Evolutionary conservation across 805 yeast genomes (phyloP), one percentile per base, ranked within the genome.

Genomic region (Cyberlindnera maclurae): DNA sequence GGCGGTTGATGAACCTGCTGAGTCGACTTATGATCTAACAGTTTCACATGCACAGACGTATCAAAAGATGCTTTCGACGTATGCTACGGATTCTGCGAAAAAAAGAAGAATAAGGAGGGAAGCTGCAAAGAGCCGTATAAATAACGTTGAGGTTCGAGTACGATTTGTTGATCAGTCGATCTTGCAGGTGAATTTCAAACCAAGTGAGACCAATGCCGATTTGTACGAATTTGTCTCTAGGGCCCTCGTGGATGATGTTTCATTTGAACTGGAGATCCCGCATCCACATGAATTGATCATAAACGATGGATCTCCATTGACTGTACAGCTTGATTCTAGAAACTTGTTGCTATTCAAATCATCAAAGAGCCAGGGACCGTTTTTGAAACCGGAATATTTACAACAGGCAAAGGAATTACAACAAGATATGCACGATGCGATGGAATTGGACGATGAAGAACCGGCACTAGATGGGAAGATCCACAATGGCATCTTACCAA

Each of bases 111-210:
- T 58, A 29, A 51, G 61, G 33, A 49, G 59, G 15, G 53, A 52
- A 8, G 43, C 45, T 4, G 55, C 43, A 34, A 52, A 49, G 45
- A 57, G 42, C 41, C 51, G 47, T n/a, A 27, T 40, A 41, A 51
- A 44, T 44, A 60, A 52, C 37, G 58, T 52, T 12, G 52, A 62
- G 7, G 53, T 79, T 2, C 63, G 86, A 40, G 49, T 80, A 10
- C 64, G 71, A 38, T 72, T 81, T 42, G 84, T 85, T 1, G 83
- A 80, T 54, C 66, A 68, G 39, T 63, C 68, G 3, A 62, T 62
- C 16, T 51, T 79, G 2, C 78, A 79, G 46, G 62, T 74, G 13
- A 64, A 60, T n/a, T 71, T 80, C 45, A 51, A 52, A 10, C 66
- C 75, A 6, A 47, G 50, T 1, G 75, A 75, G 35, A 67, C 72